A percentile compares a stretch with the other conserved stretches of the same genome.
Evolutionary conservation across 257 asterid species (phyloP).

Genomic region (Nyctanthes arbortristis): DNA sequence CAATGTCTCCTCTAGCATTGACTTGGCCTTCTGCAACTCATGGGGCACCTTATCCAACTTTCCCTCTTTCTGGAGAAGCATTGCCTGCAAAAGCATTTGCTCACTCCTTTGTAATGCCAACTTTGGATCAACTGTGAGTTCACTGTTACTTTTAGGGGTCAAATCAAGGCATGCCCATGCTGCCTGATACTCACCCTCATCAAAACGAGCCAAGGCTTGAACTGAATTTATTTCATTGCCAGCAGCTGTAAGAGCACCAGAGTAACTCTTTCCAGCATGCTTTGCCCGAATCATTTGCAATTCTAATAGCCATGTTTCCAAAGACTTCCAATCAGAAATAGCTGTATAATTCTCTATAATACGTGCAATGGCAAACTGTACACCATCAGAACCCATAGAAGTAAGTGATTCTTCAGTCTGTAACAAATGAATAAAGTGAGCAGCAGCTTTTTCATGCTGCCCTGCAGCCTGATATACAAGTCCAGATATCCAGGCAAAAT

Average conservation of each 20-base stretch:
- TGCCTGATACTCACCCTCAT: slow-evolving; percentile 84
- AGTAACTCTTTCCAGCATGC: slow-evolving; percentile 81
- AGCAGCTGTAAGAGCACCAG: slow-evolving; percentile 94
- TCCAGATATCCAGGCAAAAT: slow-evolving; percentile 88
- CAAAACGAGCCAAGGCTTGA: slow-evolving; percentile 93
- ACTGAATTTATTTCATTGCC: slow-evolving; percentile 90
- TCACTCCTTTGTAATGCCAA: slow-evolving; percentile 96
- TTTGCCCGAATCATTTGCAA: slow-evolving; percentile 87
- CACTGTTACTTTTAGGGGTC: slow-evolving; percentile 94
- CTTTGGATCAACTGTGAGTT: slow-evolving; percentile 91
- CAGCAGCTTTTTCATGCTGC: slow-evolving; percentile 97
- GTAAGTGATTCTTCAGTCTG: slow-evolving; percentile 84
- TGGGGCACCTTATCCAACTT: slow-evolving; percentile 72
- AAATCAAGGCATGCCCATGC: slow-evolving; percentile 96
- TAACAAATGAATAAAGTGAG: slow-evolving; percentile 77
- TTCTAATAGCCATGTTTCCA: slow-evolving; percentile 94
- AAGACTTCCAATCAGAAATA: slow-evolving; percentile 93
- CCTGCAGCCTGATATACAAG: slow-evolving; percentile 89
- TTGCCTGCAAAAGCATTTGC: slow-evolving; percentile 97
- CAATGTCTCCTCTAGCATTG: slow-evolving; percentile 76
- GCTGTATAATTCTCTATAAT: slow-evolving; percentile 80
- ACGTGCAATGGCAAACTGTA: slow-evolving; percentile 85
- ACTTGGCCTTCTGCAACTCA: slow-evolving; percentile 78
- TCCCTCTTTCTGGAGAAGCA: slow-evolving; percentile 83
- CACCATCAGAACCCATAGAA: slow-evolving; percentile 85